These are phyloP conservation scores for Wickerhamiella alocasiicola DNA, from an alignment of 805 yeast species.

Conservation along the genomic window DNA sequence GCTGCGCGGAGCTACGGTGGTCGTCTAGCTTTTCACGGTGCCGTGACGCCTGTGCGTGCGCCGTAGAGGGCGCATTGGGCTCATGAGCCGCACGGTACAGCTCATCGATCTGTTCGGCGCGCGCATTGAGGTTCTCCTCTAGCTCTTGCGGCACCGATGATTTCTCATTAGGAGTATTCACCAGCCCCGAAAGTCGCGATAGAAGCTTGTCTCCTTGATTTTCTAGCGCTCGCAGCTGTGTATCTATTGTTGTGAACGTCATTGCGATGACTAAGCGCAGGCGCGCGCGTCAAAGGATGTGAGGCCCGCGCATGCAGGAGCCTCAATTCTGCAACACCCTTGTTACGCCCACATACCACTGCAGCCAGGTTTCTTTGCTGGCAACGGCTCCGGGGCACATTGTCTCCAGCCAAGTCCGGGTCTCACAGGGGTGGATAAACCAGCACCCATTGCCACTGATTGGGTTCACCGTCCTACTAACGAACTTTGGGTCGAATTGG, in stretches of 20 bases:
- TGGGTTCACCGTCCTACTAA: slow-evolving; percentile 23
- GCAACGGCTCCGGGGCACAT: slow-evolving; percentile 6
- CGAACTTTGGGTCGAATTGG: neutral
- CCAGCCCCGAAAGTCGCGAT: slow-evolving; percentile 42
- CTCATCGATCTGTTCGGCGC: slow-evolving; percentile 21
- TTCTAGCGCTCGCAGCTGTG: slow-evolving; percentile 38
- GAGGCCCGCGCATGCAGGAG: neutral
- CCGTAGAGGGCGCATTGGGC: slow-evolving; percentile 51
- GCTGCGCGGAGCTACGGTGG: slow-evolving; percentile 48
- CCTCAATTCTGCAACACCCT: neutral
- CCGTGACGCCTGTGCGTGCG: slow-evolving; percentile 68
- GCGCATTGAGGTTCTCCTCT: slow-evolving; percentile 39
- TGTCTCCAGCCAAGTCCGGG: slow-evolving; percentile 24
- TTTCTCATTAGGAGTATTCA: slow-evolving; percentile 44
- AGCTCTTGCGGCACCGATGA: slow-evolving; percentile 33
- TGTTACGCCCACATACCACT: neutral
- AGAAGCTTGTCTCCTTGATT: slow-evolving; percentile 48
- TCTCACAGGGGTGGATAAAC: slow-evolving; percentile 35
- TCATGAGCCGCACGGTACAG: slow-evolving; percentile 27
- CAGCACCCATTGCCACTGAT: slow-evolving; percentile 21
- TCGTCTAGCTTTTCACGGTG: slow-evolving; percentile 67
- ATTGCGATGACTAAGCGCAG: neutral
- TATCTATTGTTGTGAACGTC: neutral
- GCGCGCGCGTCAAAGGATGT: neutral
- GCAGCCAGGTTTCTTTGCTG: neutral